Evolutionary conservation across 78 protist species (phyloP), one percentile per base, ranked within the genome.

Genomic region (Dictyostelium firmibasis): DNA sequence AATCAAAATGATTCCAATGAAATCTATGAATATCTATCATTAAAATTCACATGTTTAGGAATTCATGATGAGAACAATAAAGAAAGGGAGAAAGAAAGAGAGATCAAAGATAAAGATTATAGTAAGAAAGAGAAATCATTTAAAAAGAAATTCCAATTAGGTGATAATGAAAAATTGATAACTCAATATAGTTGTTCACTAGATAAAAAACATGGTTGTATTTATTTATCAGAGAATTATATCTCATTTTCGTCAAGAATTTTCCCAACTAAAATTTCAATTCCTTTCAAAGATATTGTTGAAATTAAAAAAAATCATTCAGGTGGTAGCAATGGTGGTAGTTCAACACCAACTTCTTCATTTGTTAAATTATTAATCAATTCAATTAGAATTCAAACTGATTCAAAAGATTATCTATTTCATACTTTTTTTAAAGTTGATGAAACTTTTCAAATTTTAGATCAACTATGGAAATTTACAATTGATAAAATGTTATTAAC

Each of bases 191-290:
- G 87, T 23, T 89, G 94, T 70, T 89, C 94, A 44, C 70, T 89
- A 69, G 94, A 89, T 50, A 89, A 89, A n/a, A 89, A 84, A 69
- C 94, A 89, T 81, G 94, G 94, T 23, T 89, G 87, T n/a, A 41
- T 89, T 41, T 89, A 89, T 44, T 33, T 89, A 27, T 89, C 94
- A 25, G 94, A 89, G 67, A 89, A 89, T 50, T 89, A 81, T 35
- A 38, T 89, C 3, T 89, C 86, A 31, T 89, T 89, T 67, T 70
- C 74, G 1, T 62, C 81, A 25, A 78, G 94, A 50, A 89, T 89
- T 4, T 79, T 89, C 7, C 86, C 62, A 14, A 75, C 83, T 13
- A 78, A 78, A 75, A 44, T 89, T 9, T 79, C 84, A 31, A 64
- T 89, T 29, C 38, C 79, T 11, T 89, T 89, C 25, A 64, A 29